phyloP scores from a whole-genome alignment of 1,139 yeast genomes.

The Scheffersomyces cryptocercus region DNA sequence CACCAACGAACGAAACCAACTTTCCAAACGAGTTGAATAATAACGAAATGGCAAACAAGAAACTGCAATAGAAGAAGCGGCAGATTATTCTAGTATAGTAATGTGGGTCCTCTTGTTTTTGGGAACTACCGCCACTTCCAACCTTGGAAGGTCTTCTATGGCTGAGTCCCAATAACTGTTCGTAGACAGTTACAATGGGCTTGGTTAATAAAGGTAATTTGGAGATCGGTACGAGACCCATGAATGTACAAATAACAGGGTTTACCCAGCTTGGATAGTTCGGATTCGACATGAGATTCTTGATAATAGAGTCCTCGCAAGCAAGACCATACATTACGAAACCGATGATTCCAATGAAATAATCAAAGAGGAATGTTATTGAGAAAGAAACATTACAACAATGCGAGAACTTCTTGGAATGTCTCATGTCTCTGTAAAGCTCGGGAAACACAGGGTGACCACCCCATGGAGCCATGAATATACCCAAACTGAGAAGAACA shows the following conservation, averaged over 20 bases:
- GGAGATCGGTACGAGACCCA: constrained; percentile 44
- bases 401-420: constrained; percentile 47
- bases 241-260: constrained; percentile 30
- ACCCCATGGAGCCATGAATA: constrained; percentile 87
- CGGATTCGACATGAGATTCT: constrained; percentile 36
- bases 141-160: constrained; percentile 3
- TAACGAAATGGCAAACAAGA: constrained; percentile 53
- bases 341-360: constrained; percentile 35
- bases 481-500: constrained; percentile 65
- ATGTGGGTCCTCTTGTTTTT: background rate
- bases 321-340: constrained; percentile 42
- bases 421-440: constrained; percentile 79
- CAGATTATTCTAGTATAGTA: constrained; percentile 13
- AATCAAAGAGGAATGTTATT: constrained; percentile 35
- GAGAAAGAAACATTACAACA: constrained; percentile 35
- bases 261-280: constrained; percentile 35
- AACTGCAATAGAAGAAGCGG: constrained; percentile 23
- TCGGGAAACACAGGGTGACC: constrained; percentile 89
- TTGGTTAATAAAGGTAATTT: constrained; percentile 42
- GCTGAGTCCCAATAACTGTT: constrained; percentile 13
- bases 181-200: constrained; percentile 46
- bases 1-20: constrained; percentile 80
- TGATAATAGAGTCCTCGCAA: constrained; percentile 41
- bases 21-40: constrained; percentile 77
- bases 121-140: constrained; percentile 1